phyloP scores from a whole-genome alignment of 345 rosid genomes.

The Bruguiera sexangula region DNA sequence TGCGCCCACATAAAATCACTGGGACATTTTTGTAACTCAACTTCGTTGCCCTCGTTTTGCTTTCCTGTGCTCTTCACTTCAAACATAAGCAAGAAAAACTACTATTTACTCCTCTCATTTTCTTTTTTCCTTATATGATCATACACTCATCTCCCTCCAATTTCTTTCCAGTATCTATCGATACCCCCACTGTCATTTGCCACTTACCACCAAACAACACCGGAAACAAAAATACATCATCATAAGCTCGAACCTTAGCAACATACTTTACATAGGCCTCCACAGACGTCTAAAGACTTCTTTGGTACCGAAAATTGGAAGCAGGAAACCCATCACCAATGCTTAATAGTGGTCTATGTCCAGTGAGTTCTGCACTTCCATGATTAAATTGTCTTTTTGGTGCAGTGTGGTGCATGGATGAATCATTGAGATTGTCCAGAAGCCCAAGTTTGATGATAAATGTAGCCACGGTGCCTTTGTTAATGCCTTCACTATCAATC shows the following conservation, averaged over 20 bases:
- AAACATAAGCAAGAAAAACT: too few species aligned
- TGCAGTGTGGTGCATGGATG: constrained; percentile 37
- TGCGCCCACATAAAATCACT: too few species aligned
- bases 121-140: too few species aligned
- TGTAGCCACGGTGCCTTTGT: constrained; percentile 63
- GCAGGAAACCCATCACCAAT: constrained; percentile 21
- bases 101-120: too few species aligned
- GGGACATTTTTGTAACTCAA: too few species aligned
- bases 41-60: too few species aligned
- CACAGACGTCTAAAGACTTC: constrained; percentile 36
- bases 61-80: too few species aligned
- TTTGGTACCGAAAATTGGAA: constrained; percentile 37
- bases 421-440: constrained; percentile 40
- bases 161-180: too few species aligned
- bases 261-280: not conserved
- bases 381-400: constrained; percentile 41
- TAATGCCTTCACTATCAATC: constrained; percentile 82
- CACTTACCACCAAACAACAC: not conserved
- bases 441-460: constrained; percentile 67
- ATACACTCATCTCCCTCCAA: too few species aligned
- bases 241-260: not conserved
- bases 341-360: constrained; percentile 26
- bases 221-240: not conserved
- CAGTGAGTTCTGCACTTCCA: constrained; percentile 48
- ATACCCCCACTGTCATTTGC: too few species aligned